These are phyloP conservation scores for Cyclocybe cylindracea DNA, from an alignment of 768 basidiomycete species.

Conservation along the genomic window DNA sequence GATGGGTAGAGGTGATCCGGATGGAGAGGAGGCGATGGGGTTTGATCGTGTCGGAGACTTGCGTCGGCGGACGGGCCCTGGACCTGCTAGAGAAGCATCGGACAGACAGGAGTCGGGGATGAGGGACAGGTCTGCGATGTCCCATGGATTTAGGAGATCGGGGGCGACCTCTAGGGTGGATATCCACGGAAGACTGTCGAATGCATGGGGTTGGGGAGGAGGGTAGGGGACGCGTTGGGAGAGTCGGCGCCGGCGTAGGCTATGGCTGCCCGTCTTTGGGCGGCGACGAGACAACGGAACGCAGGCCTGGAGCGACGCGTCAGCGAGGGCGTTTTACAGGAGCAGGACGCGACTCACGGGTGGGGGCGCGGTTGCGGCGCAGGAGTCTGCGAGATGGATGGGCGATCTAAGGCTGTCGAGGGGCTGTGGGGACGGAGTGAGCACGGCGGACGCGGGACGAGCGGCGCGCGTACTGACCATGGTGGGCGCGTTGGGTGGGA, in stretches of 20 bases:
- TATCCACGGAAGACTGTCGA: conserved; percentile 73
- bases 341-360: conserved; percentile 21
- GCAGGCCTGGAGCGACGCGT: conserved; percentile 22
- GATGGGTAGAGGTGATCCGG: conserved; percentile 17
- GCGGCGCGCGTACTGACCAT: conserved; percentile 22
- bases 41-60: conserved; percentile 54
- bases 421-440: conserved; percentile 14
- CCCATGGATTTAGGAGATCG: conserved; percentile 42
- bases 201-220: conserved; percentile 37
- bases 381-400: conserved; percentile 25
- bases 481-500: conserved; percentile 18
- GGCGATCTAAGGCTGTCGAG: conserved; percentile 27
- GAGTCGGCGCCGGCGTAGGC: conserved; percentile 30
- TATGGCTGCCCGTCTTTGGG: conserved; percentile 39
- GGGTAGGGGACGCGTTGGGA: conserved; percentile 25
- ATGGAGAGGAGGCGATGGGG: conserved; percentile 33
- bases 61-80: conserved; percentile 61
- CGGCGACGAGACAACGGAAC: conserved; percentile 23
- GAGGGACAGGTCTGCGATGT: conserved; percentile 70
- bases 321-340: background rate
- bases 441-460: conserved; percentile 8
- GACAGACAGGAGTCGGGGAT: conserved; percentile 33
- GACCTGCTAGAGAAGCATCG: conserved; percentile 24
- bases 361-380: conserved; percentile 12
- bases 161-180: conserved; percentile 52